Evolutionary conservation across 257 asterid genomes (phyloP), one percentile per base, ranked within the genome.

Genomic region (Solanum tarapatanum): DNA sequence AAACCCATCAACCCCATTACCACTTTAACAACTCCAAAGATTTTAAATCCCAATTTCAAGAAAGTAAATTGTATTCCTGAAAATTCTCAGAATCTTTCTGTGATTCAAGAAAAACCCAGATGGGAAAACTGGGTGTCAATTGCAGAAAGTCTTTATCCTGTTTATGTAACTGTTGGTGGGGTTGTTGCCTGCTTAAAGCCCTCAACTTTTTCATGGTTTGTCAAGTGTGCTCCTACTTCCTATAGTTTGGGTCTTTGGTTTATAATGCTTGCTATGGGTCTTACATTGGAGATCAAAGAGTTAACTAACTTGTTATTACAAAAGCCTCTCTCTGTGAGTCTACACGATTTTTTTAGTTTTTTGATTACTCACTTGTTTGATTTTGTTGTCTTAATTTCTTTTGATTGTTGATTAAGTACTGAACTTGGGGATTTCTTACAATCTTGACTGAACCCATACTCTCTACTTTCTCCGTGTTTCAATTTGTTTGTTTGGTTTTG

Each of bases 211-310:
- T 89, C 97, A 23, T 95, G 97, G 98, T 94, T 94, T 89, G 98
- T 95, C 77, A 51, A 90, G n/a, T 72, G 89, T 89, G 98, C 92
- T 24, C 98, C 98, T 16, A 83, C 88, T 88, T 94, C 98, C 0
- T 96, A 96, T 69, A 96, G 95, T 89, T 89, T 93, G n/a, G 89
- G 95, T 33, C 97, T 95, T 51, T 98, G 98, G 89, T 91, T 96
- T 60, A 93, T 96, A 12, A 96, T 96, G 99, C 86, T 96, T 89
- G 93, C 93, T 12, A 96, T 96, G 99, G 99, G 99, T 76, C 90
- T 96, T 68, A 96, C 98, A 21, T 88, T 96, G 94, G 98, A 60
- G 60, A 51, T 51, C 60, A 51, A 51, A 51, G 21, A 51, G 21
- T 51, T 51, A 51, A 51, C 60, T 16, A 16, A 51, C 60, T 51